phyloP scores from a whole-genome alignment of 768 basidiomycete genomes.

The Lactarius pseudohatsudake region DNA sequence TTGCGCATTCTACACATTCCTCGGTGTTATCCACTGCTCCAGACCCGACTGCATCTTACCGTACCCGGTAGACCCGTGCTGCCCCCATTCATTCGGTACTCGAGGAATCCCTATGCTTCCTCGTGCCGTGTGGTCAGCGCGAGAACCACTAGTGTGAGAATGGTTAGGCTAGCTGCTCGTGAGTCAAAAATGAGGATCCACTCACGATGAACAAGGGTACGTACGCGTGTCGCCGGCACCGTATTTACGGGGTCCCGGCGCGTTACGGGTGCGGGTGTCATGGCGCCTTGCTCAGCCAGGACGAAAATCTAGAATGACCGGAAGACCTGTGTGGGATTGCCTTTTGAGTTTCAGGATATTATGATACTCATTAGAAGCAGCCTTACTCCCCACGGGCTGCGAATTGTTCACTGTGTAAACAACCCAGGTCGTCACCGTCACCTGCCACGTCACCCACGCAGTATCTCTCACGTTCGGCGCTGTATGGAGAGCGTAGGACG shows the following conservation, averaged over 20 bases:
- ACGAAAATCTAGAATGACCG: neutral
- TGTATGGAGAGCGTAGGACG: neutral
- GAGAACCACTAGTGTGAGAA: neutral
- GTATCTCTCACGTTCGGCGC: neutral
- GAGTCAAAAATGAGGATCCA: neutral
- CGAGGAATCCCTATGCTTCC: neutral
- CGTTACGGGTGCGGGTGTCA: neutral
- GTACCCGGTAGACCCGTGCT: neutral
- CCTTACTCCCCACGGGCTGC: neutral
- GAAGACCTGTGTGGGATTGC: neutral
- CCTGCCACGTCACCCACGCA: neutral
- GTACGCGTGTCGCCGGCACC: neutral
- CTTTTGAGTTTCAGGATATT: neutral
- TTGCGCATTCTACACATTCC: neutral
- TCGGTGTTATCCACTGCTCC: neutral
- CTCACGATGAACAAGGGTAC: neutral
- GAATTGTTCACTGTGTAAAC: neutral
- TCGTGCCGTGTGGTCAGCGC: neutral
- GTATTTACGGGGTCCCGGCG: neutral
- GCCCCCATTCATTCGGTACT: neutral
- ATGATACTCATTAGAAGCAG: neutral
- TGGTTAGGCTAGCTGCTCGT: neutral
- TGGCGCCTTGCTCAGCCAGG: neutral
- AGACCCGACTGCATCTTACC: neutral
- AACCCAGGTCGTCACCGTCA: neutral